Evolutionary conservation across 1,284 basidiomycete species (phyloP).

Genomic region (Austroboletus niveus): DNA sequence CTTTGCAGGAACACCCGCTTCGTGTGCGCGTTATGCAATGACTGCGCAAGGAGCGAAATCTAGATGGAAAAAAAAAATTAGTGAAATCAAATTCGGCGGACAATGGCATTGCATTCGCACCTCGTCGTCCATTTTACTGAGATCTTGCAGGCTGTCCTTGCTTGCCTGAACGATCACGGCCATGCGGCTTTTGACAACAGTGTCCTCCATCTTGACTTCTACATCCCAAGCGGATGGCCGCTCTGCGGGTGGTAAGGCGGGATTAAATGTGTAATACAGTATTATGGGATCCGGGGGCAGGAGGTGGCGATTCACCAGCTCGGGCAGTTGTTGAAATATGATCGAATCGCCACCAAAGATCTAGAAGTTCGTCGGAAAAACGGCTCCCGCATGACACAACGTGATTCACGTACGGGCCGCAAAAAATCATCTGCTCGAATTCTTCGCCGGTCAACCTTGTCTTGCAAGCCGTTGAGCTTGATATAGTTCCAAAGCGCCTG

Average conservation of each 20-base stretch:
- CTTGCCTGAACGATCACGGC: slow-evolving; percentile 71
- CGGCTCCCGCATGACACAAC: not conserved
- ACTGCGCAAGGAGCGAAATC: slow-evolving; percentile 79
- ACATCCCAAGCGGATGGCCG: slow-evolving; percentile 80
- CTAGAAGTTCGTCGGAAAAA: slow-evolving; percentile 35
- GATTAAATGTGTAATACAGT: slow-evolving; percentile 77
- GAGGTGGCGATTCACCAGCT: slow-evolving; percentile 81
- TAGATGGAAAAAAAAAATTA: slow-evolving; percentile 26
- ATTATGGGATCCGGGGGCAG: slow-evolving; percentile 80
- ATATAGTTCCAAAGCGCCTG: slow-evolving; percentile 92
- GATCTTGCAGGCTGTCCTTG: slow-evolving; percentile 64
- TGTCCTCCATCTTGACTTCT: slow-evolving; percentile 88
- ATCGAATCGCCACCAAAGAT: slow-evolving; percentile 67
- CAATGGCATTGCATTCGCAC: slow-evolving; percentile 37
- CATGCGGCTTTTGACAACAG: slow-evolving; percentile 73
- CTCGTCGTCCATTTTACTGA: slow-evolving; percentile 85
- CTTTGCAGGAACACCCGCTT: slow-evolving; percentile 85
- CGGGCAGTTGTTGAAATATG: slow-evolving; percentile 81
- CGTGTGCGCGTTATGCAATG: slow-evolving; percentile 80
- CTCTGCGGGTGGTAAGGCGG: slow-evolving; percentile 54
- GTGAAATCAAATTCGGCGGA: slow-evolving; percentile 14
- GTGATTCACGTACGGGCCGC: slow-evolving; percentile 47
- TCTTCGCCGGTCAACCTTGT: slow-evolving; percentile 82
- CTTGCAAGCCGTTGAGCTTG: slow-evolving; percentile 84
- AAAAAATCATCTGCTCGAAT: slow-evolving; percentile 78